Conservation (phyloP, 2,329 filamentous ascomycete genomes). For the Curvularia verruculosa region DNA sequence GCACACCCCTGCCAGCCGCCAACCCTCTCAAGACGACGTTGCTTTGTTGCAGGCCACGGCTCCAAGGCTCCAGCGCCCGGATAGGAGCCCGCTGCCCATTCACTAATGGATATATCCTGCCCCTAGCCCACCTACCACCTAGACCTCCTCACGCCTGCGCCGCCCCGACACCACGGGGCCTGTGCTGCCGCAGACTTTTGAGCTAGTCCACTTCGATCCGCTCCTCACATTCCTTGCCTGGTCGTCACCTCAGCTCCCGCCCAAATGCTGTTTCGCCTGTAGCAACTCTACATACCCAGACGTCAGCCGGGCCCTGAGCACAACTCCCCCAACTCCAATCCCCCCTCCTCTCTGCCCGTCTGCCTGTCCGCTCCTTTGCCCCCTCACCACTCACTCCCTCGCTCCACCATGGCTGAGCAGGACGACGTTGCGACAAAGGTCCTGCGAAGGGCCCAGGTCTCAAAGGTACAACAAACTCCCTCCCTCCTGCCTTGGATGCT, state of each 20-base stretch:
- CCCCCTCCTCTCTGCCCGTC: slow-evolving; percentile 12
- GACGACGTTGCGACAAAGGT: slow-evolving; percentile 53
- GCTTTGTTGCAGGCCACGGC: slow-evolving; percentile 16
- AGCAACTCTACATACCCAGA: slow-evolving; percentile 37
- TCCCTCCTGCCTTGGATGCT: slow-evolving; percentile 16
- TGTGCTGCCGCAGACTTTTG: slow-evolving; percentile 31
- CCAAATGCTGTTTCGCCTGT: slow-evolving; percentile 33
- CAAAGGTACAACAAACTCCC: slow-evolving; percentile 52
- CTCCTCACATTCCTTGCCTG: slow-evolving; percentile 39
- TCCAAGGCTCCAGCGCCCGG: slow-evolving; percentile 32
- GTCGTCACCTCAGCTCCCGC: slow-evolving; percentile 38
- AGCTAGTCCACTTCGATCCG: slow-evolving; percentile 35
- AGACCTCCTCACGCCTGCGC: slow-evolving; percentile 12
- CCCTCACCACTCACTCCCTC: slow-evolving; percentile 10
- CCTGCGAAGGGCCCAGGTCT: slow-evolving; percentile 52
- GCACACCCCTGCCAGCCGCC: slow-evolving; percentile 24
- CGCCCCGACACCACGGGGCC: slow-evolving; percentile 28
- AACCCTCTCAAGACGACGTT: slow-evolving; percentile 19
- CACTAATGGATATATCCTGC: slow-evolving; percentile 4
- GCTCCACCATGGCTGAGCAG: slow-evolving; percentile 42
- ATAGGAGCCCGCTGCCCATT: slow-evolving; percentile 12
- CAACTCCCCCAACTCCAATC: slow-evolving; percentile 11
- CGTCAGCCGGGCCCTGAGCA: slow-evolving; percentile 29
- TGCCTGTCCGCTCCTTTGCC: slow-evolving; percentile 14
- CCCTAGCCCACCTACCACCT: slow-evolving; percentile 10